These are phyloP conservation scores for Blepharisma stoltei DNA, from an alignment of 73 alveolate species.

Conservation along the genomic window DNA sequence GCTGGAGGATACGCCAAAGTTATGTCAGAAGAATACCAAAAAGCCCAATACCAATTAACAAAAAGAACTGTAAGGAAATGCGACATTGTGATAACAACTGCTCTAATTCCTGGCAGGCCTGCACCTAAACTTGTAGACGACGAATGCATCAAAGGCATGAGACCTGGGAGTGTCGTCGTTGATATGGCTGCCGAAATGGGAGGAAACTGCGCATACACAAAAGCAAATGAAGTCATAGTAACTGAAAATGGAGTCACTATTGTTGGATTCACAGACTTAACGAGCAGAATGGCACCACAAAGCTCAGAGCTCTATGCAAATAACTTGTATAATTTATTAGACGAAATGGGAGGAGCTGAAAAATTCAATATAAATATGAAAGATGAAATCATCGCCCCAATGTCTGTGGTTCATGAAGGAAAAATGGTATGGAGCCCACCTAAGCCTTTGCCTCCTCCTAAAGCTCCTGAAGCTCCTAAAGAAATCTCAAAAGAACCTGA, in stretches of 20 bases:
- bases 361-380: constrained; percentile 36
- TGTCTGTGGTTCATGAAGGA: not conserved
- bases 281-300: constrained; percentile 58
- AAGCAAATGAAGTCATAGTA: constrained; percentile 45
- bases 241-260: constrained; percentile 72
- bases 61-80: constrained; percentile 54
- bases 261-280: constrained; percentile 76
- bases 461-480: too few species aligned
- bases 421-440: constrained; percentile 1
- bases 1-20: constrained; percentile 51
- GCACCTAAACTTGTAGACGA: constrained; percentile 66
- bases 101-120: constrained; percentile 76
- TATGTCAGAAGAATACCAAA: constrained; percentile 50
- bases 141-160: constrained; percentile 61
- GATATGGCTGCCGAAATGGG: constrained; percentile 82
- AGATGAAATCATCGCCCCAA: constrained; percentile 47
- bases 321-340: constrained; percentile 40
- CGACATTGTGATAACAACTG: constrained; percentile 73
- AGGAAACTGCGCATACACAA: constrained; percentile 71
- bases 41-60: constrained; percentile 57
- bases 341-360: constrained; percentile 15
- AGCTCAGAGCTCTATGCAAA: constrained; percentile 47
- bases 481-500: not conserved
- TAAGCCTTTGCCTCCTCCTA: not conserved
- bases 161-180: constrained; percentile 66